These are phyloP conservation scores for Pleurotus eryngii DNA, from an alignment of 768 basidiomycete species.

Conservation along the genomic window DNA sequence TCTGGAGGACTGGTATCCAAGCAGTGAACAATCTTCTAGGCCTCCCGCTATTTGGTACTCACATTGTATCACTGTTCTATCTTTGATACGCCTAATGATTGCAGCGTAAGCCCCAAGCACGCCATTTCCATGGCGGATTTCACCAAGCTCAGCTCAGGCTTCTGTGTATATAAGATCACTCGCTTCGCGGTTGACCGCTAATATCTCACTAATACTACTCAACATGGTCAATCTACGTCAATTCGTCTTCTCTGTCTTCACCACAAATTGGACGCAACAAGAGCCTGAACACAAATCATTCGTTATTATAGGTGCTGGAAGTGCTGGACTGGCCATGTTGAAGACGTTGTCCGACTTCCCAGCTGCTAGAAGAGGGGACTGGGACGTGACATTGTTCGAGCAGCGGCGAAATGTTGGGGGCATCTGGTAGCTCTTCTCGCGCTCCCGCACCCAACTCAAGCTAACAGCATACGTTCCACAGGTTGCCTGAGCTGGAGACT, in stretches of 20 bases:
- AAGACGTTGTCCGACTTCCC: constrained; percentile 49
- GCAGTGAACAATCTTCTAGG: constrained; percentile 25
- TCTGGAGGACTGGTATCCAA: constrained; percentile 80
- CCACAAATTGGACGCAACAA: constrained; percentile 3
- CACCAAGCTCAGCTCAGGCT: not conserved
- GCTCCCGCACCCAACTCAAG: not conserved
- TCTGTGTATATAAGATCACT: not conserved
- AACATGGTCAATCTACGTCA: constrained; percentile 24
- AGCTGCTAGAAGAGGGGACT: constrained; percentile 27
- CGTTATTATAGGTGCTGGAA: constrained; percentile 56
- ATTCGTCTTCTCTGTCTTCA: constrained; percentile 18
- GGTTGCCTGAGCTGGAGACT: constrained; percentile 30
- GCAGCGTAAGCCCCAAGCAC: constrained; percentile 16
- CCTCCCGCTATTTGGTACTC: not conserved
- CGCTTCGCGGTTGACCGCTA: not conserved
- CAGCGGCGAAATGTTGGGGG: constrained; percentile 52
- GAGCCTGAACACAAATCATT: constrained; percentile 37
- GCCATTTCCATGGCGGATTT: constrained; percentile 18
- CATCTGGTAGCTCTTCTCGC: constrained; percentile 38
- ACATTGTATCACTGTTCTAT: too few species aligned
- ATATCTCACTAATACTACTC: too few species aligned
- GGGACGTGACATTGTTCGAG: constrained; percentile 54
- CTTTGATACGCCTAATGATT: too few species aligned
- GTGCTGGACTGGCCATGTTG: constrained; percentile 50
- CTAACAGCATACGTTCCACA: constrained; percentile 9